These are phyloP conservation scores for Pelagomonas calceolata DNA, from an alignment of 108 stramenopile species.

Conservation along the genomic window DNA sequence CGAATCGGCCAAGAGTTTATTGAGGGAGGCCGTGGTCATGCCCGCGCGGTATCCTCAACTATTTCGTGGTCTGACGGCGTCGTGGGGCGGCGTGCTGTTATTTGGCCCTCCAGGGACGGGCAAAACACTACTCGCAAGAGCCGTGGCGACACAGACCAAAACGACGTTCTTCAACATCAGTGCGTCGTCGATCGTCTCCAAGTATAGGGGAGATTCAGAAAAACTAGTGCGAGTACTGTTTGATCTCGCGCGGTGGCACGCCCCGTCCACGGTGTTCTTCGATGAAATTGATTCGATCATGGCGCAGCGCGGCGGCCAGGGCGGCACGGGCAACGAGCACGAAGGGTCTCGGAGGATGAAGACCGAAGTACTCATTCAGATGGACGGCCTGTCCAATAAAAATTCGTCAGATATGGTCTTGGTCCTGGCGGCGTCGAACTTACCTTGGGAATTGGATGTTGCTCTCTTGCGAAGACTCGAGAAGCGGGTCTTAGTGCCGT, in stretches of 20 bases:
- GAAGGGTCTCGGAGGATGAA: constrained; percentile 73
- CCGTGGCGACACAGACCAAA: constrained; percentile 58
- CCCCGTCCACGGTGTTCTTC: constrained; percentile 61
- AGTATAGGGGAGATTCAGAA: constrained; percentile 56
- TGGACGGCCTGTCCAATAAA: constrained; percentile 45
- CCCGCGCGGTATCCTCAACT: constrained; percentile 53
- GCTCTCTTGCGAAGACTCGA: constrained; percentile 59
- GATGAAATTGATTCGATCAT: constrained; percentile 70
- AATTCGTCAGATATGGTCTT: constrained; percentile 40
- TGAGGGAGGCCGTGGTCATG: constrained; percentile 56
- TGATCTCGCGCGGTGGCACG: constrained; percentile 51
- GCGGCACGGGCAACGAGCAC: constrained; percentile 48
- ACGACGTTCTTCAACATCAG: constrained; percentile 60
- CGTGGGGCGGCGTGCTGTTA: constrained; percentile 56
- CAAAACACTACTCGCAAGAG: constrained; percentile 70
- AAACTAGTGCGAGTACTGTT: constrained; percentile 74
- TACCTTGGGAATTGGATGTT: constrained; percentile 66
- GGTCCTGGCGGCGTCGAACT: constrained; percentile 62
- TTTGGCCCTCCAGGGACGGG: constrained; percentile 68
- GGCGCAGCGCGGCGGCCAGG: constrained; percentile 39
- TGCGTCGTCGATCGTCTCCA: constrained; percentile 47
- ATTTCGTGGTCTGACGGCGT: constrained; percentile 47
- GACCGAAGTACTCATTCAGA: constrained; percentile 72
- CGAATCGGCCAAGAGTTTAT: constrained; percentile 37
- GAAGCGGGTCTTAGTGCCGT: constrained; percentile 52